Evolutionary conservation across 129 eudicot species (phyloP), one percentile per base, ranked within the genome.

Genomic region (Heracleum sosnowskyi): DNA sequence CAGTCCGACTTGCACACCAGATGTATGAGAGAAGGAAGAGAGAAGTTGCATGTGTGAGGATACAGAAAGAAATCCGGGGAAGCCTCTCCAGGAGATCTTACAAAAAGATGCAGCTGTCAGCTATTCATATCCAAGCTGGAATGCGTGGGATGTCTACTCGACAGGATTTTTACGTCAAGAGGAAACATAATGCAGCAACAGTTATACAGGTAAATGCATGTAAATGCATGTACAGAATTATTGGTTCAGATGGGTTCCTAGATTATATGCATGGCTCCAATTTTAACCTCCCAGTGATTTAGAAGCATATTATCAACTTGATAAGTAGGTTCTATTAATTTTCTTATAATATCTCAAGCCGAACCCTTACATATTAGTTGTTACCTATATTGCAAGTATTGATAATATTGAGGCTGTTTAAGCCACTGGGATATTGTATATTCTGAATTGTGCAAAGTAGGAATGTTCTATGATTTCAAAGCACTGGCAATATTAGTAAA

Each of bases 121-220:
- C 90, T 77, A 20, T 85, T 85, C 26, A n/a, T 24, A 73, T 93
- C 73, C 93, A 91, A 83, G 77, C 86, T 4, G 93, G 89, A 78
- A 78, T 91, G 82, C 88, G 96, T n/a, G 97, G 88, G 2, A 85
- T 86, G 96, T 86, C 89, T 87, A 93, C 97, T 83, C 90, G 91
- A 34, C 74, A 26, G 41, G 84, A 84, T 53, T 87, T 89, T 73
- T 41, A 76, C n/a, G 77, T 45, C 51, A 84, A 84, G 79, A 88
- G 66, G 86, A 60, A 76, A 86, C 85, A 77, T 75, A 77, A 73
- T 70, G 96, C 97, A 34, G 97, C 96, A 34, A 80, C 82, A 71
- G 2, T 68, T 36, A 91, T 91, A 80, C 97, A 93, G 98, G 98
- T 93, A 80, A n/a, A 11, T 69, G 12, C 34, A n/a, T n/a, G n/a